Base-by-base conservation (phyloP, 345 rosid genomes). In the Carallia pectinifolia region DNA sequence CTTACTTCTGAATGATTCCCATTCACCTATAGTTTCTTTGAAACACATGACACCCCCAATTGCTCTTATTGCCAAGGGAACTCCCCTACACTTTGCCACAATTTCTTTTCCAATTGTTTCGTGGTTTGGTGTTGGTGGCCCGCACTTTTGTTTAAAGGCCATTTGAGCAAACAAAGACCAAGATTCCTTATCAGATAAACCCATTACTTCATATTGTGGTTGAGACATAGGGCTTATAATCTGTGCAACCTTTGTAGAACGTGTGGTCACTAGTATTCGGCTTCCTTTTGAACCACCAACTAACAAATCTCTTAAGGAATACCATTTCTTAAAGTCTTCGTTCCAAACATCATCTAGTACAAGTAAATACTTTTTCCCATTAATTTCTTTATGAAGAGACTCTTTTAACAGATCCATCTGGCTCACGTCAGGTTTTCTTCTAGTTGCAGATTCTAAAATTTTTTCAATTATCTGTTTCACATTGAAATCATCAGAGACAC, bases 291-390 rank as follows among this genome's bases (percentile, higher is more conserved):
- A 64, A 1, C 72, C 80, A 55, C 62, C 33, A 55, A 40, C 39
- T 2, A 76, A 30, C 7, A 62, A 29, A n/a, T 61, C 37, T 17
- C 9, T 53, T 48, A 80, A 30, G 2, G 16, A 30, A 7, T 5
- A 27, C 83, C 77, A 76, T 19, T 44, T 72, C 6, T 44, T 39
- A 2, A 7, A 18, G 7, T 61, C 33, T 2, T 69, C 74, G 23
- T 66, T 61, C 79, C 82, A 79, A 4, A 75, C 55, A 37, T 79
- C 68, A 8, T 79, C 79, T 7, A 76, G 64, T 8, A 76, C 62
- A 1, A 76, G 83, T 1, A 80, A 58, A 19, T 52, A 80, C 31
- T 53, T 72, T 16, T 61, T 62, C 23, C 69, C 56, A 44, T 61
- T 47, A 6, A 71, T 64, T 8, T 7, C 1, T 27, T 27, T 18